Evolutionary conservation across 306 rosid genomes (phyloP), one percentile per base, ranked within the genome.

Genomic region (Quercus alba): DNA sequence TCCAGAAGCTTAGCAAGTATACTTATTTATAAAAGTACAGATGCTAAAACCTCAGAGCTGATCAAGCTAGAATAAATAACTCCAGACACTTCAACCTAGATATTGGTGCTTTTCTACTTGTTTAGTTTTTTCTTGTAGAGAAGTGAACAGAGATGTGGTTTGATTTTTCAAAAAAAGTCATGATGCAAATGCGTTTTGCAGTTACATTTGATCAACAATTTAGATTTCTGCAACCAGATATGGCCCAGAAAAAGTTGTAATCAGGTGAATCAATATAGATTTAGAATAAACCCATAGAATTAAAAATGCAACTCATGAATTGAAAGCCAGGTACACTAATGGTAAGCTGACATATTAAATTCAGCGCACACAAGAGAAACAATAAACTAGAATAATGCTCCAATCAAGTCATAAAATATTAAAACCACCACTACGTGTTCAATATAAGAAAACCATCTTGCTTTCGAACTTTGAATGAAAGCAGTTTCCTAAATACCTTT

Each of bases 401-500:
- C 68, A 62, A 62, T 62, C 33, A 25, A 26, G 8, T 62, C 6
- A 26, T 62, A 61, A 10, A 58, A 61, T 15, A 62, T 62, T 62
- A 4, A 26, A 5, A 5, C 17, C 19, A 62, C 35, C n/a, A 14
- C 38, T 13, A 26, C 28, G 14, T 13, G 18, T 23, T 62, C 31
- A 49, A 30, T 25, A 62, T 14, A 62, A 13, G 14, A 26, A 62
- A 62, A 62, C 68, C 68, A 26, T 25, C 26, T 25, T 62, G 68
- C 68, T 26, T 62, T 62, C n/a, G 5, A 62, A 18, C 33, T 30
- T 13, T 14, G 38, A 26, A 26, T 15, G 28, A 62, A 62, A 23
- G 35, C 5, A 12, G 38, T 26, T 25, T 30, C 38, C 38, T 26
- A 15, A 59, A 64, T 67, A 94, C 97, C 98, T 88, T 86, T 94